A percentile compares a stretch with the other conserved stretches of the same genome.
Evolutionary conservation across 306 rosid genomes (phyloP).

Genomic region (Fragaria nilgerrensis): DNA sequence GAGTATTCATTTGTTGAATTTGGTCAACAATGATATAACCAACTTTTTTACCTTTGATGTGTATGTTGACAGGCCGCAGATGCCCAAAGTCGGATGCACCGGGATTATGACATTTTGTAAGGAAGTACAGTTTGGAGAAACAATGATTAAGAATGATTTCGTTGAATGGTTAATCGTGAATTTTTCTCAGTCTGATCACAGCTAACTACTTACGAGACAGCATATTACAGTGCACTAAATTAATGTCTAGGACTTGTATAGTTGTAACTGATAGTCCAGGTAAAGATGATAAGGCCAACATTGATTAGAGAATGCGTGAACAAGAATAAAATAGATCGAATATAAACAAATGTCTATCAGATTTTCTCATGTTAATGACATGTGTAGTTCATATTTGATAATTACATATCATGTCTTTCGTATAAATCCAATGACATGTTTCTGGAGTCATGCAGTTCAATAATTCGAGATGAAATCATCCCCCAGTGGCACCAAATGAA

Average conservation of each 20-base stretch:
- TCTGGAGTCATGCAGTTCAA: slow-evolving; percentile 45
- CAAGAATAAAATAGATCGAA: too few species aligned
- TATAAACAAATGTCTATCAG: background rate
- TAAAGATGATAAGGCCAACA: background rate
- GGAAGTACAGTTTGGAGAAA: background rate
- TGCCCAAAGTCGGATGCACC: slow-evolving; percentile 62
- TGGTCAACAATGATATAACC: background rate
- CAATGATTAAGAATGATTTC: too few species aligned
- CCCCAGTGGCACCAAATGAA: slow-evolving; percentile 35
- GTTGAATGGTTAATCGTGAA: background rate
- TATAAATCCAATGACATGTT: slow-evolving; percentile 14
- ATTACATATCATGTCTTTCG: slow-evolving; percentile 1
- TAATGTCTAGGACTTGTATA: background rate
- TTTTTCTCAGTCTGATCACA: background rate
- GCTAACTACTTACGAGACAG: background rate
- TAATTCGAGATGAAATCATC: slow-evolving; percentile 67
- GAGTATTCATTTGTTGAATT: background rate
- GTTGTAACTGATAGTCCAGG: background rate
- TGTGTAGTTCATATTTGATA: slow-evolving; percentile 7
- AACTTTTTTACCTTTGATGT: background rate
- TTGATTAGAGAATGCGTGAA: background rate
- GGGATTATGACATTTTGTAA: slow-evolving; percentile 73
- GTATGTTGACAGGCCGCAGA: slow-evolving; percentile 54
- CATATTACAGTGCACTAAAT: background rate
- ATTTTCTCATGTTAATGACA: background rate